Evolutionary conservation across 1,284 basidiomycete genomes (phyloP), one percentile per base, ranked within the genome.

Genomic region (Rhodotorula mucilaginosa): DNA sequence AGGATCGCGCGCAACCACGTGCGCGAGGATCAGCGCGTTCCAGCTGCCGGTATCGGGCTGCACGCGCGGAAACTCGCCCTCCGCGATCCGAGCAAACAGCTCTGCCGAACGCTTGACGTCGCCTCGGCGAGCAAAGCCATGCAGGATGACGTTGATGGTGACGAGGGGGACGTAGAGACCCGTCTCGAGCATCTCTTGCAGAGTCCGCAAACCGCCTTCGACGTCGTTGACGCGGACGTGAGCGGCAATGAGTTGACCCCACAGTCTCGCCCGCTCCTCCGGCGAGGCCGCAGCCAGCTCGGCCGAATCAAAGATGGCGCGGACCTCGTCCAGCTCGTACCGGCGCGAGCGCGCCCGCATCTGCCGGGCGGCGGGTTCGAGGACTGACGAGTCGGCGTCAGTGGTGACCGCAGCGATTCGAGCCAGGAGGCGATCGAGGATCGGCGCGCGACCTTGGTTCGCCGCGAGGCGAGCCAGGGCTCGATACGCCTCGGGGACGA

Each of bases 11-110:
- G 87, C 85, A 62, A 85, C 83, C 3, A 89, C 88, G 58, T 93
- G 87, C 64, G 89, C 83, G 21, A 87, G 82, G 75, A 97, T 86
- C 65, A 95, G 83, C 15, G 85, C 86, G 34, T 88, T 90, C 80
- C 90, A 96, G 15, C 87, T 84, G 64, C 85, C 82, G 8, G 77
- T 78, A 66, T 86, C 84, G 0, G 89, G 89, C 48, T 77, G 63
- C 23, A 88, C 72, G 5, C 84, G 83, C 3, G 83, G 75, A 68
- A 86, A 78, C 6, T 86, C 86, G 23, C 82, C 83, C 23, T 83
- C 78, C 23, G 82, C 74, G 84, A 91, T 86, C 64, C 81, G 83
- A 58, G 82, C 80, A 68, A 91, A 77, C 87, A 89, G 89, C 13
- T 76, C 65, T 73, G 86, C 85, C 73, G 90, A 83, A 26, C 85